These are phyloP conservation scores for Graphiopsis chlorocephala DNA, from an alignment of 2,329 filamentous ascomycete genomes.

Conservation along the genomic window DNA sequence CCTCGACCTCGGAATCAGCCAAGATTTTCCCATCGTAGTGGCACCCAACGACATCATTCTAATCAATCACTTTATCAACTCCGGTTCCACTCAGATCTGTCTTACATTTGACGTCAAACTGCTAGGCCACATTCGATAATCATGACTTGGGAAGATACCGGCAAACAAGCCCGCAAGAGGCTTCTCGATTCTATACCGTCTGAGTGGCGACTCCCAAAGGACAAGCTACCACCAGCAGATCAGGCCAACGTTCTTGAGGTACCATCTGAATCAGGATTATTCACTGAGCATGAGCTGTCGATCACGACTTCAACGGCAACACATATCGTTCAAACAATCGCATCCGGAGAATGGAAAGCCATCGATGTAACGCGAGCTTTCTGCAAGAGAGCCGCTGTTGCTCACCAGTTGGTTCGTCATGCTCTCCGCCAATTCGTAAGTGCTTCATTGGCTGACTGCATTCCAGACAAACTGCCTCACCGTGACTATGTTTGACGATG, in stretches of 20 bases:
- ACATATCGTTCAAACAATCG: conserved; percentile 41
- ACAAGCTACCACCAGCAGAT: conserved; percentile 53
- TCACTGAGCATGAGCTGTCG: conserved; percentile 51
- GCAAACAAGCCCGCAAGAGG: conserved; percentile 38
- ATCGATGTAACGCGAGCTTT: conserved; percentile 53
- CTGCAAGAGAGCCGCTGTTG: conserved; percentile 54
- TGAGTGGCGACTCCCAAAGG: conserved; percentile 56
- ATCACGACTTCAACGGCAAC: conserved; percentile 47
- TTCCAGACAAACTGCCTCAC: conserved; percentile 56
- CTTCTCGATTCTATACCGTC: conserved; percentile 53
- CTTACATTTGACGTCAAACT: neutral
- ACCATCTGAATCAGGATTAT: conserved; percentile 58
- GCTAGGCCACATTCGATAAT: neutral
- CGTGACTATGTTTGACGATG: conserved; percentile 56
- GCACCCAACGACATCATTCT: neutral
- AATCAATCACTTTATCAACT: neutral
- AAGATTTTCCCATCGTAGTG: neutral
- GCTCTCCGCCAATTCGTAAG: too few relatives aligned
- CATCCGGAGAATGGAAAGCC: conserved; percentile 47
- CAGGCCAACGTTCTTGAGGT: conserved; percentile 58
- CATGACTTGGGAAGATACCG: conserved; percentile 14
- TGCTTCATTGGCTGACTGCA: neutral
- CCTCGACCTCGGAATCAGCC: neutral
- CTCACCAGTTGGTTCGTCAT: conserved; percentile 47
- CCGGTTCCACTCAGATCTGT: neutral